Percentiles rank a stretch among this genome's conserved stretches.
These are phyloP conservation scores for Ustulina deusta DNA, from an alignment of 2,329 filamentous ascomycete species.

Conservation along the genomic window DNA sequence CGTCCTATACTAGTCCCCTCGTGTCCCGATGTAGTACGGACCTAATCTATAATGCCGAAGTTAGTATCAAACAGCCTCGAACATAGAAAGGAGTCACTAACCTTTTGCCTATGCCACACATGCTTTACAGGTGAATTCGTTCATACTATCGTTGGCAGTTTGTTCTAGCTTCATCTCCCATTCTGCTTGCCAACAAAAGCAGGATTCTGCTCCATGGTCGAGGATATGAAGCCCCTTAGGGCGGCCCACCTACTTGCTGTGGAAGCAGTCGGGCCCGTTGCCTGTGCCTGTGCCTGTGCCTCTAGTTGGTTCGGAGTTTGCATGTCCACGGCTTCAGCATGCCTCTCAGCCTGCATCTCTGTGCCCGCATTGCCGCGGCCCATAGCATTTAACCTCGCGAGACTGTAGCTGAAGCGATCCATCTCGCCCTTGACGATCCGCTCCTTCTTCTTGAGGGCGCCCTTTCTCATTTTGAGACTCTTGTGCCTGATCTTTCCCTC, in stretches of 20 bases:
- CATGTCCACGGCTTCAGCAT: slow-evolving; percentile 36
- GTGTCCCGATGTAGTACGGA: neutral
- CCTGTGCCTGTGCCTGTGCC: slow-evolving; percentile 28
- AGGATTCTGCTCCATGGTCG: slow-evolving; percentile 89
- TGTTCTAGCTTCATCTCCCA: slow-evolving; percentile 38
- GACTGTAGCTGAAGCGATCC: slow-evolving; percentile 83
- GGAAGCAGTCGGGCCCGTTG: slow-evolving; percentile 42
- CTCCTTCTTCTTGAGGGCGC: slow-evolving; percentile 86
- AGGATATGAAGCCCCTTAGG: slow-evolving; percentile 83
- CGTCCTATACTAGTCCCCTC: neutral
- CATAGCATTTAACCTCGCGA: slow-evolving; percentile 76
- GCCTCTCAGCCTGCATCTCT: slow-evolving; percentile 21
- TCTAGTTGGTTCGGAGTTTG: slow-evolving; percentile 37
- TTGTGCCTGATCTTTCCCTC: slow-evolving; percentile 77
- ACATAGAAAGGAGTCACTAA: neutral
- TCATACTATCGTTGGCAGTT: slow-evolving; percentile 1
- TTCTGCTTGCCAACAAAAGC: slow-evolving; percentile 68
- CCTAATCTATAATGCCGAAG: neutral
- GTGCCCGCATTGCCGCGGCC: slow-evolving; percentile 22
- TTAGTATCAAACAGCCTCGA: slow-evolving; percentile 14
- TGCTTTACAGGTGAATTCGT: slow-evolving; percentile 9
- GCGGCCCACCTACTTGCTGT: slow-evolving; percentile 80
- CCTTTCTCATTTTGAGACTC: slow-evolving; percentile 79
- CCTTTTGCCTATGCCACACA: slow-evolving; percentile 10
- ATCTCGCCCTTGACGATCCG: slow-evolving; percentile 83